Conservation (phyloP, 2,329 filamentous ascomycete genomes). For the Fusarium cyanostomum region DNA sequence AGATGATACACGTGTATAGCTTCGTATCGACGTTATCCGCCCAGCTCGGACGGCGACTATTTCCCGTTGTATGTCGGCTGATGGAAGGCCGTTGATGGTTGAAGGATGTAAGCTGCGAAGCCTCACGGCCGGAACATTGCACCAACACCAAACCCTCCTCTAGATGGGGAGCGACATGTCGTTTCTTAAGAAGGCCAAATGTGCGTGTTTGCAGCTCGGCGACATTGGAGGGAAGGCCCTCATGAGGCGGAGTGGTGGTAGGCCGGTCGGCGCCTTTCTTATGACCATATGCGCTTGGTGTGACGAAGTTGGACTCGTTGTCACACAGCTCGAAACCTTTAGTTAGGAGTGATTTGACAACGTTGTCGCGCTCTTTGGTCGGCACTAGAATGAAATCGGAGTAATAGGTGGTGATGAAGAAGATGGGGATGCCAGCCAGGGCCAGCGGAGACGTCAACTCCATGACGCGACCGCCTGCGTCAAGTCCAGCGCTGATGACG, state of each 20-base stretch:
- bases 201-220: conserved; percentile 84
- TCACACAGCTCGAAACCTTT: conserved; percentile 87
- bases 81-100: conserved; percentile 49
- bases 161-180: conserved; percentile 77
- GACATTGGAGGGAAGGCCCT: conserved; percentile 80
- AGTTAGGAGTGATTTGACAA: conserved; percentile 78
- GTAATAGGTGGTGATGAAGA: conserved; percentile 99
- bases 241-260: conserved; percentile 65
- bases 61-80: conserved; percentile 51
- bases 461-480: conserved; percentile 89
- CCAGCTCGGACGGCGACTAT: conserved; percentile 56
- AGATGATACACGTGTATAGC: conserved; percentile 70
- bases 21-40: conserved; percentile 69
- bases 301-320: conserved; percentile 73
- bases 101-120: conserved; percentile 52
- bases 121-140: conserved; percentile 78
- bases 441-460: conserved; percentile 92
- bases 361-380: conserved; percentile 74
- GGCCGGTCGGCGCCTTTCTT: conserved; percentile 45
- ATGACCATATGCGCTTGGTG: conserved; percentile 52
- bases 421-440: conserved; percentile 92
- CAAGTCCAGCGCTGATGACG: conserved; percentile 88
- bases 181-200: conserved; percentile 82
- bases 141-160: conserved; percentile 76
- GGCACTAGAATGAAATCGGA: conserved; percentile 96